Evolutionary conservation across 2,329 filamentous ascomycete genomes (phyloP).

Genomic region (Sclerotinia borealis): DNA sequence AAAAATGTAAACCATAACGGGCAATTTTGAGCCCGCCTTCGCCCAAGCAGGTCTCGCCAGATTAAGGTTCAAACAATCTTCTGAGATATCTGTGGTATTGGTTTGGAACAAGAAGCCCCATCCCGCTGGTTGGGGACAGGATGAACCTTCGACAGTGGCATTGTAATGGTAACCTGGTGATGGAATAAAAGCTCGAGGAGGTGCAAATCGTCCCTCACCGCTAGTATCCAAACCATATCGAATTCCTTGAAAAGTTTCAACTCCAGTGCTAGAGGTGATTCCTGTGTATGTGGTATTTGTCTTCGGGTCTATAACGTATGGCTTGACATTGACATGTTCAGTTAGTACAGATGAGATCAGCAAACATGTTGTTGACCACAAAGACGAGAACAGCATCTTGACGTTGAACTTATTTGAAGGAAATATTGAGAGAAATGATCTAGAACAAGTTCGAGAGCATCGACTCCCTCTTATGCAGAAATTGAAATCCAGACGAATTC

Average conservation of each 20-base stretch:
- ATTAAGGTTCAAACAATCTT: slow-evolving; percentile 57
- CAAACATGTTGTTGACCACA: background rate
- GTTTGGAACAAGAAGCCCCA: slow-evolving; percentile 32
- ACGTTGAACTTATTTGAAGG: background rate
- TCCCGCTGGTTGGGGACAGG: slow-evolving; percentile 40
- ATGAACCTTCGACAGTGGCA: slow-evolving; percentile 37
- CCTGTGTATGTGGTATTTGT: slow-evolving; percentile 38
- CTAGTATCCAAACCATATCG: slow-evolving; percentile 42
- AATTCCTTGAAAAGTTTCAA: slow-evolving; percentile 44
- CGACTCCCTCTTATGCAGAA: background rate
- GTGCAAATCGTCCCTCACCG: slow-evolving; percentile 41
- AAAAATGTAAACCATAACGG: slow-evolving; percentile 63
- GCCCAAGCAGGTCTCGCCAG: slow-evolving; percentile 52
- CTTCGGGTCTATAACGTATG: slow-evolving; percentile 21
- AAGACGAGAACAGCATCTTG: background rate
- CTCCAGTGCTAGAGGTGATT: slow-evolving; percentile 35
- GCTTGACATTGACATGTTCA: background rate
- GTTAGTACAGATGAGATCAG: background rate
- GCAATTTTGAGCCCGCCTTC: slow-evolving; percentile 47
- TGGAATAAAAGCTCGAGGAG: slow-evolving; percentile 35
- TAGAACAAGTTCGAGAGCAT: background rate
- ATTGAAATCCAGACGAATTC: background rate
- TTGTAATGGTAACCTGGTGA: slow-evolving; percentile 33
- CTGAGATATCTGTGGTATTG: slow-evolving; percentile 38
- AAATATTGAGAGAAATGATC: background rate